These are phyloP conservation scores for Parmelia sp. DNA, from an alignment of 495 filamentous ascomycete species.

Conservation along the genomic window DNA sequence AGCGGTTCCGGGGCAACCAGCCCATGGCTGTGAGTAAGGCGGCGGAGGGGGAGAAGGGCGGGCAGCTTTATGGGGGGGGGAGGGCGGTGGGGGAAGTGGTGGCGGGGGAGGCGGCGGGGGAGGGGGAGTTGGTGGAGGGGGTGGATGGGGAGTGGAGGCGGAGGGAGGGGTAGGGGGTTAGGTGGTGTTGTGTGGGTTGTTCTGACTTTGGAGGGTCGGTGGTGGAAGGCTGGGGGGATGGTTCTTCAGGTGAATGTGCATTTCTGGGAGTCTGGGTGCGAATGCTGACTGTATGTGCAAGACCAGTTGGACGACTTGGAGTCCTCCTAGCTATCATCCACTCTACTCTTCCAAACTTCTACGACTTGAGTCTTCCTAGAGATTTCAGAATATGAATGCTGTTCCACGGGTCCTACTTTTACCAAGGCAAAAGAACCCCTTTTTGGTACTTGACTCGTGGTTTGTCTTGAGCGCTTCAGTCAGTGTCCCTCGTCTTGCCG, in stretches of 20 bases:
- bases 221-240: not conserved
- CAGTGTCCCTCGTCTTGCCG: not conserved
- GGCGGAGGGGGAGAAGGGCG: slow-evolving; percentile 44
- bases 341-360: not conserved
- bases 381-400: not conserved
- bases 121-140: slow-evolving; percentile 22
- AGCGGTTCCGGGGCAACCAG: slow-evolving; percentile 56
- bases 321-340: not conserved
- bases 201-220: not conserved
- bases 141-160: slow-evolving; percentile 23
- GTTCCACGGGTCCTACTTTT: not conserved
- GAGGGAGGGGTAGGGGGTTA: slow-evolving; percentile 10
- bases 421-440: not conserved
- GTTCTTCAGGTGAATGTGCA: not conserved
- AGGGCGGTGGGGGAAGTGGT: slow-evolving; percentile 15
- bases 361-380: not conserved
- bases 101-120: slow-evolving; percentile 11
- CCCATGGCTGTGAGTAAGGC: slow-evolving; percentile 65
- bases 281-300: not conserved
- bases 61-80: slow-evolving; percentile 81
- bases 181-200: not conserved
- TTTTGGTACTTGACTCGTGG: not conserved
- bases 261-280: not conserved
- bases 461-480: not conserved
- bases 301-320: not conserved